Conservation (phyloP, 495 filamentous ascomycete species). For the Clavariopsis aquatica region DNA sequence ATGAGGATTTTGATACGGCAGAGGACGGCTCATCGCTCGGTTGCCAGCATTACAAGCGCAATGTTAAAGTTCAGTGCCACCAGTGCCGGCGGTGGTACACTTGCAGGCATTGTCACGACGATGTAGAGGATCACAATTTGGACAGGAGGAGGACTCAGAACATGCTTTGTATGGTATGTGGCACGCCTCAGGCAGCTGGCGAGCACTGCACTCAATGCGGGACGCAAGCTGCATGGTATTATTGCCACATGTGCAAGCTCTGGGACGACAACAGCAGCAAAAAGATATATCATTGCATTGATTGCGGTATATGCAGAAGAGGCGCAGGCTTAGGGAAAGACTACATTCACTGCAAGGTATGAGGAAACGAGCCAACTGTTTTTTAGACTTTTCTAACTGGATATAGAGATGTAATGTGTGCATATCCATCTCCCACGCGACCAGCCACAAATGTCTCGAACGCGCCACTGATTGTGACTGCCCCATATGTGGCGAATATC, state of each 20-base stretch:
- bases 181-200: slow-evolving; percentile 76
- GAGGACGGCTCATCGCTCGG: slow-evolving; percentile 57
- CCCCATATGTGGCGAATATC: slow-evolving; percentile 96
- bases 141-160: slow-evolving; percentile 81
- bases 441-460: slow-evolving; percentile 91
- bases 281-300: slow-evolving; percentile 93
- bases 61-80: slow-evolving; percentile 92
- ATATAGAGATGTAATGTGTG: slow-evolving; percentile 62
- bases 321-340: slow-evolving; percentile 93
- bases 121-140: slow-evolving; percentile 77
- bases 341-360: slow-evolving; percentile 95
- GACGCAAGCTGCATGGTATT: slow-evolving; percentile 82
- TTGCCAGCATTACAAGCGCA: slow-evolving; percentile 90
- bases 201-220: slow-evolving; percentile 77
- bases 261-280: slow-evolving; percentile 94
- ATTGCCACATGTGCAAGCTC: slow-evolving; percentile 90
- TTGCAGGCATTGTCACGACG: slow-evolving; percentile 93
- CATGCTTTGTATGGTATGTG: slow-evolving; percentile 98
- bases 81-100: slow-evolving; percentile 91
- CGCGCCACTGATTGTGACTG: slow-evolving; percentile 93
- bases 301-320: slow-evolving; percentile 93
- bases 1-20: slow-evolving; percentile 38
- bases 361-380: slow-evolving; percentile 22
- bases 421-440: slow-evolving; percentile 76
- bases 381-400: slow-evolving; percentile 16